These are phyloP conservation scores for Leptographium radiaticola DNA, from an alignment of 2,329 filamentous ascomycete species.

Conservation along the genomic window DNA sequence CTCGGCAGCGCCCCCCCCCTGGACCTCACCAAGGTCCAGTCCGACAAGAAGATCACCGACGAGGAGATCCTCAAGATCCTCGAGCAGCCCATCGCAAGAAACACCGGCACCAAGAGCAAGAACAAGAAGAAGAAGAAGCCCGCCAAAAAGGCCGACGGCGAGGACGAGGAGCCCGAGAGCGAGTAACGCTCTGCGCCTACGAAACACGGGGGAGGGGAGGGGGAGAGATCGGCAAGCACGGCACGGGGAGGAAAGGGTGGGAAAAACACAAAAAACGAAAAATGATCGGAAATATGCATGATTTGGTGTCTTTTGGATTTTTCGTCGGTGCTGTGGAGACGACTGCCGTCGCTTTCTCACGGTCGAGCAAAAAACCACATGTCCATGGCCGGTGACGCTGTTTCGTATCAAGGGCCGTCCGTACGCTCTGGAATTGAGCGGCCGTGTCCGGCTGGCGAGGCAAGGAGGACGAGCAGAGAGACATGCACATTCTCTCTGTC, in stretches of 20 bases:
- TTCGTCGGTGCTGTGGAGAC: too few relatives aligned
- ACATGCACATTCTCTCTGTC: too few relatives aligned
- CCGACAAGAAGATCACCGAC: slow-evolving; percentile 95
- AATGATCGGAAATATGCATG: not conserved
- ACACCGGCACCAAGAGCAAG: slow-evolving; percentile 75
- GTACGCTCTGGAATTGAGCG: too few relatives aligned
- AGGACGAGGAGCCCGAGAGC: slow-evolving; percentile 18
- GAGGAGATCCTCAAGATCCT: slow-evolving; percentile 93
- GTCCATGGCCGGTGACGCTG: too few relatives aligned
- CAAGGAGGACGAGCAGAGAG: too few relatives aligned
- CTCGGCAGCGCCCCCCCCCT: slow-evolving; percentile 63
- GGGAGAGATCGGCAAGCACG: not conserved
- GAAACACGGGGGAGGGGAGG: not conserved
- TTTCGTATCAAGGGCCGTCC: too few relatives aligned
- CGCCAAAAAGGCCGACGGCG: slow-evolving; percentile 28
- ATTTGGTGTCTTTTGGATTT: too few relatives aligned
- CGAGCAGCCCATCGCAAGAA: slow-evolving; percentile 73
- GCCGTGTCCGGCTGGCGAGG: too few relatives aligned
- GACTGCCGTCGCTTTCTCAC: too few relatives aligned
- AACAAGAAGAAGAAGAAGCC: slow-evolving; percentile 69
- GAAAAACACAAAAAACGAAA: not conserved
- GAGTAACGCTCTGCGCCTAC: slow-evolving; percentile 14
- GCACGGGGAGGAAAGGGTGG: slow-evolving; percentile 8
- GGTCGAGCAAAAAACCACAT: too few relatives aligned
- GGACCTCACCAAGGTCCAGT: slow-evolving; percentile 73